These are phyloP conservation scores for Tetracladium setigerum DNA, from an alignment of 495 filamentous ascomycete genomes.

Conservation along the genomic window DNA sequence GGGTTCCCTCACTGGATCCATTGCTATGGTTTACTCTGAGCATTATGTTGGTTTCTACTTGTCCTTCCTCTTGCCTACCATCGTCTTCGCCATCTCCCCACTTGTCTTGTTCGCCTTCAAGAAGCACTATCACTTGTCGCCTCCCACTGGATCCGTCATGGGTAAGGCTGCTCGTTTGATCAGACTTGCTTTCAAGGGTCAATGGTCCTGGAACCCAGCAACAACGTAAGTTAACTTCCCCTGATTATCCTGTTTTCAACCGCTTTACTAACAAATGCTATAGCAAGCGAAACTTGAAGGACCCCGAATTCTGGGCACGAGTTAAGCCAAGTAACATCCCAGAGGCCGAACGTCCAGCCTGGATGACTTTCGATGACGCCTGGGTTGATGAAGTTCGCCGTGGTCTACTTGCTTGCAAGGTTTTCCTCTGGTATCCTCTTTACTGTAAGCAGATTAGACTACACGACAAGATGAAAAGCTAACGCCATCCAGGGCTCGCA, in stretches of 20 bases:
- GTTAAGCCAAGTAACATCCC: conserved; percentile 44
- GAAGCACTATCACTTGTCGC: conserved; percentile 47
- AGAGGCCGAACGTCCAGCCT: conserved; percentile 29
- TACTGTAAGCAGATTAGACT: too few relatives aligned
- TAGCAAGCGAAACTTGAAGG: conserved; percentile 39
- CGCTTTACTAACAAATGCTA: too few relatives aligned
- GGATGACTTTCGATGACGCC: conserved; percentile 63
- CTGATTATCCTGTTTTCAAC: too few relatives aligned
- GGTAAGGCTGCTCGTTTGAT: conserved; percentile 48
- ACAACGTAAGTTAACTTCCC: conserved; percentile 25
- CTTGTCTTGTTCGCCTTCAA: conserved; percentile 54
- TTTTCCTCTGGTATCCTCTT: conserved; percentile 53
- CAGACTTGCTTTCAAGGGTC: conserved; percentile 50
- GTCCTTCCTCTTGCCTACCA: conserved; percentile 54
- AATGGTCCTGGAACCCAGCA: conserved; percentile 48
- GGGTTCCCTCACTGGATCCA: conserved; percentile 33
- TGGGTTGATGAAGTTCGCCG: conserved; percentile 68
- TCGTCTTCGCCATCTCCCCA: conserved; percentile 51
- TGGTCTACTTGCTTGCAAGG: conserved; percentile 60
- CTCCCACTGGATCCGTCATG: conserved; percentile 59
- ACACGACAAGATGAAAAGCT: too few relatives aligned
- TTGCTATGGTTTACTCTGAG: conserved; percentile 56
- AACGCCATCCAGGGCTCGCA: too few relatives aligned
- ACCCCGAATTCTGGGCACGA: conserved; percentile 44
- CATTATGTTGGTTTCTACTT: conserved; percentile 74